Conservation (phyloP, 352 stramenopile genomes). For the Phytophthora europaea region DNA sequence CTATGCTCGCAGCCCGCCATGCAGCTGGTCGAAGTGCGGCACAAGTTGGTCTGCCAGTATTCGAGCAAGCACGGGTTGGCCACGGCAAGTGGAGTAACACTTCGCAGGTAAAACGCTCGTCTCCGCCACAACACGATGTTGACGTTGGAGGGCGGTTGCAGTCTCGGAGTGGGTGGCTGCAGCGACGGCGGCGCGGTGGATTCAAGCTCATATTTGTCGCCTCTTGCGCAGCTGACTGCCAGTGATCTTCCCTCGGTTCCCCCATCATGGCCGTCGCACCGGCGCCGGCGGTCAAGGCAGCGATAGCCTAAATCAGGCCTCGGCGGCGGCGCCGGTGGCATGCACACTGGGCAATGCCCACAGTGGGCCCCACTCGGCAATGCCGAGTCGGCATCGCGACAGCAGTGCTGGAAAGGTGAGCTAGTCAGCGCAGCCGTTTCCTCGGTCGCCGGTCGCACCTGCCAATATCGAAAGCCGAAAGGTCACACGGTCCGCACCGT, state of each 20-base stretch:
- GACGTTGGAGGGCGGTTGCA: not conserved
- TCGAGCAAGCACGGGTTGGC: no score
- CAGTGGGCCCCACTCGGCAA: no score
- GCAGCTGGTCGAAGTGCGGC: not conserved
- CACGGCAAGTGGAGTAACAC: not conserved
- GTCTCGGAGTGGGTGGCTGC: constrained; percentile 5
- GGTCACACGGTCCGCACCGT: constrained; percentile 16
- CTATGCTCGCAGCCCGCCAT: not conserved
- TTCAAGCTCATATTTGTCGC: constrained; percentile 34
- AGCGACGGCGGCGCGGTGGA: constrained; percentile 11
- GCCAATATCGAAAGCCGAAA: constrained; percentile 20
- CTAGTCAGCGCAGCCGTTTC: constrained; percentile 27
- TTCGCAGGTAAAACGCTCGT: not conserved
- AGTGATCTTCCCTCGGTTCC: constrained; percentile 24
- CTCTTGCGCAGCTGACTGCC: constrained; percentile 27
- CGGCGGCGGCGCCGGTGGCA: no score
- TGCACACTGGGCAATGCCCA: not conserved
- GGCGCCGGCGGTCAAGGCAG: not conserved
- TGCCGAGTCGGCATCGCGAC: not conserved
- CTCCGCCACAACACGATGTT: not conserved
- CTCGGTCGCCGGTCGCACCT: not conserved
- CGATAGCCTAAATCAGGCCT: constrained; percentile 41
- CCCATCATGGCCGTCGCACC: not conserved
- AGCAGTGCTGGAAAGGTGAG: not conserved
- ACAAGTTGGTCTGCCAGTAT: not conserved